Evolutionary conservation across 2,329 filamentous ascomycete species (phyloP).

Genomic region (Fusarium domesticum): DNA sequence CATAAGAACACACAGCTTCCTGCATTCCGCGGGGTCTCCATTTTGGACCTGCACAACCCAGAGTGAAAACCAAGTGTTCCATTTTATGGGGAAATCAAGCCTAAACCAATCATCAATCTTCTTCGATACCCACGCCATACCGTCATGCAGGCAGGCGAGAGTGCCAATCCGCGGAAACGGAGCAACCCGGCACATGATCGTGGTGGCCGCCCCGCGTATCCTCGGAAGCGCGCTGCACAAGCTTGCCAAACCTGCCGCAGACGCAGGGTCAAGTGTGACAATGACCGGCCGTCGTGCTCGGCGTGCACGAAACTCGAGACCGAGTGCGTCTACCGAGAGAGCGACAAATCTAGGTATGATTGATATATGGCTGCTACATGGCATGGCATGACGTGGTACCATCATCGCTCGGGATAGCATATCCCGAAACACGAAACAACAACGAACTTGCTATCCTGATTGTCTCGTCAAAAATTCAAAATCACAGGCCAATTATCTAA

Average conservation of each 20-base stretch:
- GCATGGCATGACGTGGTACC: no score
- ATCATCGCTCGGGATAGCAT: background rate
- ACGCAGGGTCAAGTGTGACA: constrained; percentile 4
- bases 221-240: constrained; percentile 3
- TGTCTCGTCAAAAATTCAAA: no score
- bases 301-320: background rate
- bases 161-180: background rate
- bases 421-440: no score
- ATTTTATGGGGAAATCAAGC: no score
- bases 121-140: no score
- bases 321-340: constrained; percentile 3
- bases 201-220: constrained; percentile 1
- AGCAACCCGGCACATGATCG: background rate
- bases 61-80: no score
- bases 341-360: constrained; percentile 2
- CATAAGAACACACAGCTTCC: background rate
- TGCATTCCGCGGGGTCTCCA: background rate
- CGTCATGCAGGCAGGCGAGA: background rate
- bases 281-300: constrained; percentile 3
- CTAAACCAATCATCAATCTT: no score
- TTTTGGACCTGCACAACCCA: background rate
- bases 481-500: background rate
- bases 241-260: constrained; percentile 2
- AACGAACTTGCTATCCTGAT: no score
- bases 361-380: no score